Percentiles rank a stretch among this genome's conserved stretches.
Conservation (phyloP, 331 rosid genomes). For the Malus hybrid region DNA sequence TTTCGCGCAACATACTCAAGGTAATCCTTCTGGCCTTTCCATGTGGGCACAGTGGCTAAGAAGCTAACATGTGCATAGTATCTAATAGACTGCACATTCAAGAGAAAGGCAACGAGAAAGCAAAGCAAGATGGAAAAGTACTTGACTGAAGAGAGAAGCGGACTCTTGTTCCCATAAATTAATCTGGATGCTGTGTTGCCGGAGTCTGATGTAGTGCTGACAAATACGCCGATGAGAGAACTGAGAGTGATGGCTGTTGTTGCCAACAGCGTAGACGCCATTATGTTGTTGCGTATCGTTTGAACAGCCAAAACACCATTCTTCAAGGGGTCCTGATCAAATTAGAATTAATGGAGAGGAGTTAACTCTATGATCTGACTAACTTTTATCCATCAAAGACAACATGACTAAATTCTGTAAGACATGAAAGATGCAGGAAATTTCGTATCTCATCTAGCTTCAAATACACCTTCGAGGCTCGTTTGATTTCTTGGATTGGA, state of each 20-base stretch:
- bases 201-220: conserved; percentile 29
- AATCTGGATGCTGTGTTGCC: conserved; percentile 26
- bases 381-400: not conserved
- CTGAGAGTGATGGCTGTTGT: conserved; percentile 82
- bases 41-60: conserved; percentile 63
- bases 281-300: conserved; percentile 81
- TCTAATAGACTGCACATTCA: conserved; percentile 77
- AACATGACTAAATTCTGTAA: not conserved
- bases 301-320: conserved; percentile 69
- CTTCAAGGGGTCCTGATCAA: conserved; percentile 75
- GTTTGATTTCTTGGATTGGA: not conserved
- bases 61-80: conserved; percentile 82
- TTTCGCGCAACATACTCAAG: conserved; percentile 47
- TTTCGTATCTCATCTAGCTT: not conserved
- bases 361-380: conserved; percentile 9
- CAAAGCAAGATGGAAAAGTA: conserved; percentile 61
- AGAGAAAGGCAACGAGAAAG: conserved; percentile 79
- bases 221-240: conserved; percentile 65
- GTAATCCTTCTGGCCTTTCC: conserved; percentile 32
- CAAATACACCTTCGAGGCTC: not conserved
- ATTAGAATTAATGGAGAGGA: conserved; percentile 8
- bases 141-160: conserved; percentile 46
- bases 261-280: conserved; percentile 75
- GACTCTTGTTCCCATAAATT: conserved; percentile 52
- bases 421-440: not conserved